phyloP scores from a whole-genome alignment of 2,329 filamentous ascomycete species.

The Lasiodiplodia theobromae region DNA sequence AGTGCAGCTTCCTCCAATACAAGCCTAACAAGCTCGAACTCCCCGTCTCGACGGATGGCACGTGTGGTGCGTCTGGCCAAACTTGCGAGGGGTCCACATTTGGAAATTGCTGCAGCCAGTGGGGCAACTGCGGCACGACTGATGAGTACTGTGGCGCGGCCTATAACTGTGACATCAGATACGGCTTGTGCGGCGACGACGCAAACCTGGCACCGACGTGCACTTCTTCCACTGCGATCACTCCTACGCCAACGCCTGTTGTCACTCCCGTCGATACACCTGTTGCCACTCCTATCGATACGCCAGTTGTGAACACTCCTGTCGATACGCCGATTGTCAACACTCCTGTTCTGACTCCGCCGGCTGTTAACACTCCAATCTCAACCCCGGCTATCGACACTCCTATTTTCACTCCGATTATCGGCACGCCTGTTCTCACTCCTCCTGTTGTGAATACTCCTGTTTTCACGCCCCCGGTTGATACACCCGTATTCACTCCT shows the following conservation, averaged over 20 bases:
- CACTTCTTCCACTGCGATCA: constrained; percentile 14
- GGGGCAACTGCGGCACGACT: constrained; percentile 31
- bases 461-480: not conserved
- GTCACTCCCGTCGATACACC: not conserved
- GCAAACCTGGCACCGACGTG: not conserved
- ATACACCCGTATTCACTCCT: not conserved
- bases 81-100: constrained; percentile 33
- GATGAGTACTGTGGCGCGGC: constrained; percentile 7
- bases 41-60: constrained; percentile 33
- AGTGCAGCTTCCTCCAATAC: constrained; percentile 16
- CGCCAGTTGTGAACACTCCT: not conserved
- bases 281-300: not conserved
- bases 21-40: constrained; percentile 11
- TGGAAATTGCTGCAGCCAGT: constrained; percentile 30
- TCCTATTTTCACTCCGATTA: not conserved
- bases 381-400: not conserved
- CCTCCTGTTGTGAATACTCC: not conserved
- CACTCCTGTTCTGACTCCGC: not conserved
- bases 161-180: constrained; percentile 5
- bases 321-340: not conserved
- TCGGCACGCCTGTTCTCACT: not conserved
- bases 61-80: constrained; percentile 29
- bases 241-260: not conserved
- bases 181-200: constrained; percentile 8
- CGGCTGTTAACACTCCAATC: not conserved